Base-by-base conservation (phyloP, 2,329 filamentous ascomycete species). In the Botrytis byssoidea region DNA sequence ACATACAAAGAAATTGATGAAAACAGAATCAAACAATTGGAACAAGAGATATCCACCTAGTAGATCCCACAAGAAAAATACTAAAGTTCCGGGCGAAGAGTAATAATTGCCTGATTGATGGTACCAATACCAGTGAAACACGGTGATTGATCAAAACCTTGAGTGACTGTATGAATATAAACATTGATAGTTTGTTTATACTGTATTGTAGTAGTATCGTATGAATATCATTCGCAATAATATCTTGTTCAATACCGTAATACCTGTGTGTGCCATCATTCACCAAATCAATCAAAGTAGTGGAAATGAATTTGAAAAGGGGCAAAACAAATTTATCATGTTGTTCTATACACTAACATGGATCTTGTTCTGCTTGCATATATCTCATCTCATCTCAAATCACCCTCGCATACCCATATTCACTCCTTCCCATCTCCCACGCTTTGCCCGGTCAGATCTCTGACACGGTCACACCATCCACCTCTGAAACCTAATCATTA, bases 401-500 rank as follows among this genome's bases (percentile, higher is more conserved):
- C 44, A 69, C n/a, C 25, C 32, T 48, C 12, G 22, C 32, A 29
- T 5, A 51, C 20, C 35, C 18, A 37, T 29, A 40, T 68, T 55
- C 46, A 40, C n/a, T 37, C 29, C 48, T 63, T 63, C 60, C n/a
- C 35, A 25, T 16, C 35, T 16, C 14, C 6, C 25, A n/a, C 60
- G 37, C 60, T 37, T n/a, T 40, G 60, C 60, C 37, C 60, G 35
- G 35, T n/a, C n/a, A 42, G 35, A 42, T 57, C 25, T 14, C 20
- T 16, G 40, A 16, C 37, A 20, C 51, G 25, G 37, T 69, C 66
- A 42, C 48, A 57, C 37, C 66, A 57, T 69, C 35, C 66, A 57
- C 48, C 66, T 69, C 48, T 57, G n/a, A 69, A 57, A 57, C 48
- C 66, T 72, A 72, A 57, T 72, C 70, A 72, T 72, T 72, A 72